A percentile compares a stretch with the other conserved stretches of the same genome.
These are phyloP conservation scores for Phytophthora fragariae DNA, from an alignment of 352 stramenopile species.

Conservation along the genomic window DNA sequence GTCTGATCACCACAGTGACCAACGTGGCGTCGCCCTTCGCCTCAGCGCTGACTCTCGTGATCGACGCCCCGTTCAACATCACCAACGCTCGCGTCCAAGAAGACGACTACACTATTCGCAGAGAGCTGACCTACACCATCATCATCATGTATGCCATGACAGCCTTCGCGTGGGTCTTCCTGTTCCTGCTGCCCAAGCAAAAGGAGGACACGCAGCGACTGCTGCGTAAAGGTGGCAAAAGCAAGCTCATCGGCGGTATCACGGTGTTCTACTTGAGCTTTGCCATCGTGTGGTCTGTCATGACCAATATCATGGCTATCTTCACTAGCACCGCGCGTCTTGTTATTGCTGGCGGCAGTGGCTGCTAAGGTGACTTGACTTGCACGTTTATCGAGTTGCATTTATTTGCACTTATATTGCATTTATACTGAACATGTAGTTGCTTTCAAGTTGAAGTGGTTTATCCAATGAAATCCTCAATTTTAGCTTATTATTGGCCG, in stretches of 20 bases:
- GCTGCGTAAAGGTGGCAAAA: constrained; percentile 36
- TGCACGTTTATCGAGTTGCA: neutral
- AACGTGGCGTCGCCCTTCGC: constrained; percentile 49
- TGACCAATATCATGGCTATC: constrained; percentile 50
- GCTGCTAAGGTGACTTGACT: neutral
- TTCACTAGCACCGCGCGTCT: constrained; percentile 5
- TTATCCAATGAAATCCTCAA: too few species aligned
- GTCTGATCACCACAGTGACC: constrained; percentile 42
- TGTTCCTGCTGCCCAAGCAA: constrained; percentile 45
- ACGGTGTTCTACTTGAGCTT: constrained; percentile 40
- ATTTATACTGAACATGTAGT: neutral
- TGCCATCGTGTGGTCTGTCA: constrained; percentile 44
- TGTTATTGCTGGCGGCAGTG: neutral
- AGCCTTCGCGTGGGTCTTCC: constrained; percentile 37
- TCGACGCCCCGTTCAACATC: constrained; percentile 47
- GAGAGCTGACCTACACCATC: constrained; percentile 43
- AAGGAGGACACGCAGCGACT: constrained; percentile 46
- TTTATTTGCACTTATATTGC: too few species aligned
- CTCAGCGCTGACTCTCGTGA: constrained; percentile 38
- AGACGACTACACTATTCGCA: constrained; percentile 41
- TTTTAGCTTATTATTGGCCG: too few species aligned
- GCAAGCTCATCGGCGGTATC: constrained; percentile 37
- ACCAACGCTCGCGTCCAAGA: constrained; percentile 41
- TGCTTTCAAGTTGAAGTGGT: neutral
- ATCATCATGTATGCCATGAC: constrained; percentile 51